These are phyloP conservation scores for Globisporangium middletonii DNA, from an alignment of 352 stramenopile genomes.

Conservation along the genomic window DNA sequence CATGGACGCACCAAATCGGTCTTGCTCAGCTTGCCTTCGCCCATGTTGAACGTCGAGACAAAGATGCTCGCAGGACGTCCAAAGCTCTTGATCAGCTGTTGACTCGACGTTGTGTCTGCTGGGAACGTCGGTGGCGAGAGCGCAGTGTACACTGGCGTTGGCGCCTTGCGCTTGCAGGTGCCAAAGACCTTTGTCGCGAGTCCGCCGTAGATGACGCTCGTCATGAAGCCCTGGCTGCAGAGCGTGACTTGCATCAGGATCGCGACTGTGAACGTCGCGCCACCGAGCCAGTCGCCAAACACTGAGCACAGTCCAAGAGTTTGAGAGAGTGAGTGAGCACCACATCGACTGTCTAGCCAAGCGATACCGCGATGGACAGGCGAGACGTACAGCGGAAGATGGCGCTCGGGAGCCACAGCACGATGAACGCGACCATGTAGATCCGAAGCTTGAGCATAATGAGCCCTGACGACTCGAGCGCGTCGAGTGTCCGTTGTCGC, in stretches of 20 bases:
- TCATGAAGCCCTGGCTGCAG: constrained; percentile 56
- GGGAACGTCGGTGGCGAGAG: constrained; percentile 28
- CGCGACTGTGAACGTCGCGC: constrained; percentile 39
- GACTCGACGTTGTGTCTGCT: constrained; percentile 14
- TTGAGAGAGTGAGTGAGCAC: constrained; percentile 1
- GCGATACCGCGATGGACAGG: not conserved
- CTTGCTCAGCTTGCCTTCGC: constrained; percentile 52
- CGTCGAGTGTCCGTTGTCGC: constrained; percentile 50
- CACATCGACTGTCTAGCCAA: too few species aligned
- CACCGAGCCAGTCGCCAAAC: constrained; percentile 34
- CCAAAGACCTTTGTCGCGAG: constrained; percentile 32
- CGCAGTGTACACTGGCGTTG: constrained; percentile 24
- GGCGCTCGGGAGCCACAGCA: constrained; percentile 59
- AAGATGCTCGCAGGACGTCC: constrained; percentile 60
- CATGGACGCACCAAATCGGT: constrained; percentile 25
- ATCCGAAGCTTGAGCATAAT: constrained; percentile 62
- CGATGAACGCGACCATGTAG: constrained; percentile 66
- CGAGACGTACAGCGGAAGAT: constrained; percentile 48
- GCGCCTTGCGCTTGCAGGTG: constrained; percentile 20
- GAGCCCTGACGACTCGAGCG: constrained; percentile 50
- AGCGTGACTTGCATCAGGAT: constrained; percentile 64
- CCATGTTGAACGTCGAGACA: constrained; percentile 84
- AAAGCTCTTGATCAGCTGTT: constrained; percentile 24
- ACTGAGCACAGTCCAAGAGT: constrained; percentile 25
- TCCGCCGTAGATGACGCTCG: constrained; percentile 58